A percentile compares a stretch with the other conserved stretches of the same genome.
These are phyloP conservation scores for Pythium volutum DNA, from an alignment of 352 stramenopile species.

Conservation along the genomic window DNA sequence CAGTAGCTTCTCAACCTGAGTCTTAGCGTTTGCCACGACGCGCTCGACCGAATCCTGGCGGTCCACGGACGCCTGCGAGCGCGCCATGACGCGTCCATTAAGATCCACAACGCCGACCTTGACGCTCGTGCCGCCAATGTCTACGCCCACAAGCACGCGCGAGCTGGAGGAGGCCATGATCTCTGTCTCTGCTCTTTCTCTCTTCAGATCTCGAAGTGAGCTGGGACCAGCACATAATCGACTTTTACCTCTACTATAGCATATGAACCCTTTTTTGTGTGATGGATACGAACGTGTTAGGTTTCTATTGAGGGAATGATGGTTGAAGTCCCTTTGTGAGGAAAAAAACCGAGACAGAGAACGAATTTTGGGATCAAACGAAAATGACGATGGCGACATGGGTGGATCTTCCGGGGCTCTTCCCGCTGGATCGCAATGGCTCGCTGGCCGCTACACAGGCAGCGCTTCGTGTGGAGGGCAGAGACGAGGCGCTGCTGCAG, in stretches of 20 bases:
- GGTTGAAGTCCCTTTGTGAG: slow-evolving; percentile 17
- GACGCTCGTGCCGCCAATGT: slow-evolving; percentile 72
- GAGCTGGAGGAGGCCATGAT: neutral
- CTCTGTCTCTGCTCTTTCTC: neutral
- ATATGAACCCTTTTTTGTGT: neutral
- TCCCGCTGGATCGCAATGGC: slow-evolving; percentile 4
- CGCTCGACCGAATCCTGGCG: slow-evolving; percentile 38
- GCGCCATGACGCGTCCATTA: slow-evolving; percentile 42
- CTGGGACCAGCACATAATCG: neutral
- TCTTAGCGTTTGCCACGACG: slow-evolving; percentile 49
- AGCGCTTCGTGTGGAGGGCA: neutral
- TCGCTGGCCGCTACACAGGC: neutral
- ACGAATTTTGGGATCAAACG: neutral
- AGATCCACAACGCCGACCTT: slow-evolving; percentile 65
- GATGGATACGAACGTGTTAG: slow-evolving; percentile 18
- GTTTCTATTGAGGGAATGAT: neutral
- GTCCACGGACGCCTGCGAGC: slow-evolving; percentile 44
- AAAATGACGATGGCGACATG: slow-evolving; percentile 11
- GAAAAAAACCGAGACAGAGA: neutral
- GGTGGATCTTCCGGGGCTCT: slow-evolving; percentile 14
- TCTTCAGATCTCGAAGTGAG: slow-evolving; percentile 6
- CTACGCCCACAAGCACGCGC: slow-evolving; percentile 51
- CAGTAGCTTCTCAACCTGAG: slow-evolving; percentile 42
- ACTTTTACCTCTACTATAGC: neutral
- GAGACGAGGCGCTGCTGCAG: slow-evolving; percentile 11